phyloP scores from a whole-genome alignment of 768 basidiomycete species.

The Vishniacozyma victoriae region DNA sequence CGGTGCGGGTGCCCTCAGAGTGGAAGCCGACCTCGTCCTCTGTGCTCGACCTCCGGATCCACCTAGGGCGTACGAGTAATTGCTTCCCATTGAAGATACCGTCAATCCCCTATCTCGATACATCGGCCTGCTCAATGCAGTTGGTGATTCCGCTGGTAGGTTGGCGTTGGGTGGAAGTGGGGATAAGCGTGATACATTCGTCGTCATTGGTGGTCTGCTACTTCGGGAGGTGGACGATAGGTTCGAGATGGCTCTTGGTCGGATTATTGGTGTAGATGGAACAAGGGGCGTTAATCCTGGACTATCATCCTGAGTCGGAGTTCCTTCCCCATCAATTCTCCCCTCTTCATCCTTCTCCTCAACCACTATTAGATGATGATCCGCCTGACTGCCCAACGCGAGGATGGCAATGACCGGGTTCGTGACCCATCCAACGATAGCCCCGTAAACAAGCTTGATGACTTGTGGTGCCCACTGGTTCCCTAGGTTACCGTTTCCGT shows the following conservation, averaged over 20 bases:
- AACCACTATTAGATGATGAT: slow-evolving; percentile 42
- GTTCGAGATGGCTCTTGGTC: background rate
- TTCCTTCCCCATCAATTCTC: background rate
- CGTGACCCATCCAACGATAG: slow-evolving; percentile 43
- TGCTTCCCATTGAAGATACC: background rate
- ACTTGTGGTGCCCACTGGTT: slow-evolving; percentile 43
- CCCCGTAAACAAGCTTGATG: slow-evolving; percentile 44
- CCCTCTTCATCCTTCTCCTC: slow-evolving; percentile 6
- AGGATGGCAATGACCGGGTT: slow-evolving; percentile 45
- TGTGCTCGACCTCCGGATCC: slow-evolving; percentile 47
- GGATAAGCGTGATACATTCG: slow-evolving; percentile 21
- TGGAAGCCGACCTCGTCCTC: slow-evolving; percentile 18
- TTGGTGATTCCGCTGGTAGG: background rate
- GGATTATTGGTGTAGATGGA: background rate
- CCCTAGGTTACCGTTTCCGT: slow-evolving; percentile 36
- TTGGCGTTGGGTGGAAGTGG: slow-evolving; percentile 6
- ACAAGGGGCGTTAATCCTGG: slow-evolving; percentile 5
- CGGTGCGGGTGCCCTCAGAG: too few species aligned
- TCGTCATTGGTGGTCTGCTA: slow-evolving; percentile 21
- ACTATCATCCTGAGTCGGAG: slow-evolving; percentile 4
- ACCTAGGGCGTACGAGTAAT: slow-evolving; percentile 40
- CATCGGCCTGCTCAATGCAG: background rate
- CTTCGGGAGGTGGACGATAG: background rate
- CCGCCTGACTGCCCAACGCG: slow-evolving; percentile 45
- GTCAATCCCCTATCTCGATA: slow-evolving; percentile 6